These are phyloP conservation scores for Candida nemodendra DNA, from an alignment of 805 yeast genomes.

Conservation along the genomic window DNA sequence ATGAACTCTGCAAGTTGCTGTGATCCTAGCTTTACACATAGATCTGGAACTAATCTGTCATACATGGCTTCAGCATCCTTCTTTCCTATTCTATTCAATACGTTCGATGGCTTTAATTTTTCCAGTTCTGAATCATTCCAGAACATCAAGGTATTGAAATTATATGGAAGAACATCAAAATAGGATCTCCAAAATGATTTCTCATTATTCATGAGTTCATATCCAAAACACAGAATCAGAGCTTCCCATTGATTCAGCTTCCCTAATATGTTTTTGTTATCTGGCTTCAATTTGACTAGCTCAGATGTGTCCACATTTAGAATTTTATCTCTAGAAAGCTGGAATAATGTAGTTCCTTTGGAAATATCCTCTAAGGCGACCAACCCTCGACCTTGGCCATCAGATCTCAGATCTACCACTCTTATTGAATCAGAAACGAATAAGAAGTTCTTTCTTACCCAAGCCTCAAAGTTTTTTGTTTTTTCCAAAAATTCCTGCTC, in stretches of 20 bases:
- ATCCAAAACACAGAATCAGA: conserved; percentile 63
- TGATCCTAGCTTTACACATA: conserved; percentile 39
- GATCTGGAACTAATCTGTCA: conserved; percentile 39
- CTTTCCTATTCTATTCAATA: conserved; percentile 68
- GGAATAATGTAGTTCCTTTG: conserved; percentile 63
- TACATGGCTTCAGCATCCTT: conserved; percentile 64
- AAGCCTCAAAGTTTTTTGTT: conserved; percentile 42
- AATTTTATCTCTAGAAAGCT: conserved; percentile 59
- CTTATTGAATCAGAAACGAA: conserved; percentile 54
- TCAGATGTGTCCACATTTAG: conserved; percentile 61
- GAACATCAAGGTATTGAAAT: conserved; percentile 69
- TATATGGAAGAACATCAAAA: conserved; percentile 65
- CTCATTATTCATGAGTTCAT: conserved; percentile 50
- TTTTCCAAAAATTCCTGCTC: conserved; percentile 16
- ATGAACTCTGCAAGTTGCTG: conserved; percentile 33
- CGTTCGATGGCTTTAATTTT: conserved; percentile 64
- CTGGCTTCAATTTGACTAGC: conserved; percentile 35
- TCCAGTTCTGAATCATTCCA: conserved; percentile 68
- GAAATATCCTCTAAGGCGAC: conserved; percentile 60
- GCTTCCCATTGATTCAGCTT: conserved; percentile 72
- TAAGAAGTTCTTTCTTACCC: conserved; percentile 45
- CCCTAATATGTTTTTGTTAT: conserved; percentile 36
- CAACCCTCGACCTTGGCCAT: conserved; percentile 76
- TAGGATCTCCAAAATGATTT: conserved; percentile 67
- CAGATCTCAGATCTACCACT: conserved; percentile 57